Evolutionary conservation across 1,284 basidiomycete species (phyloP).

Genomic region (Cryptococcus hybrid): DNA sequence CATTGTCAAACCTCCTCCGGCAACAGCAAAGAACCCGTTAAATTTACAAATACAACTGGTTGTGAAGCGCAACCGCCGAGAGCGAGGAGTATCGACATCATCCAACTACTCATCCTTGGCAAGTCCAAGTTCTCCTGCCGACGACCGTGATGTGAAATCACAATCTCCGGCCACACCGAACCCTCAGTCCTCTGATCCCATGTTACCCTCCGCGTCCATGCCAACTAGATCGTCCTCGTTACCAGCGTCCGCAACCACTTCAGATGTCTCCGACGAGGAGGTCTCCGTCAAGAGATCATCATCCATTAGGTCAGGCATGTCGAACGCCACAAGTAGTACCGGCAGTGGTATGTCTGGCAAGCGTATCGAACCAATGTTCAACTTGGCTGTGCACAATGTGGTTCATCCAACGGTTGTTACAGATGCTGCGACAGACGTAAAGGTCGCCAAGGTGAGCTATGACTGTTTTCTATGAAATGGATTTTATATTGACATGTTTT

Average conservation of each 20-base stretch:
- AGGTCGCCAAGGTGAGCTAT: conserved; percentile 67
- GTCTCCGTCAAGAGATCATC: conserved; percentile 18
- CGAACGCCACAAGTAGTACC: conserved; percentile 17
- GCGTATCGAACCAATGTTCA: conserved; percentile 89
- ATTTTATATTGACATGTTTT: background rate
- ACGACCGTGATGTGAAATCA: conserved; percentile 1
- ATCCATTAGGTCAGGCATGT: conserved; percentile 25
- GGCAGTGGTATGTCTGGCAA: conserved; percentile 23
- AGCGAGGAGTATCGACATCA: conserved; percentile 6
- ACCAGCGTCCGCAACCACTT: conserved; percentile 1
- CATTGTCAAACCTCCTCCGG: conserved; percentile 16
- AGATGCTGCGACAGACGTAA: conserved; percentile 78
- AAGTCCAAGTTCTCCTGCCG: background rate
- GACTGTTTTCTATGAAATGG: too few species aligned
- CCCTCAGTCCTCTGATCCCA: background rate
- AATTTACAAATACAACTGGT: conserved; percentile 94
- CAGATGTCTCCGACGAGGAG: background rate
- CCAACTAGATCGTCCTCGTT: conserved; percentile 3
- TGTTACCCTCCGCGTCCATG: background rate
- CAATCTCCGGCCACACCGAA: too few species aligned
- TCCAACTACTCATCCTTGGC: conserved; percentile 1
- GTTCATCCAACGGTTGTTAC: conserved; percentile 80
- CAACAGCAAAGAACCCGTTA: conserved; percentile 61
- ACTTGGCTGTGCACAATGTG: conserved; percentile 83
- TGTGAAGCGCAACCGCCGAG: conserved; percentile 22